A percentile compares a stretch with the other conserved stretches of the same genome.
phyloP scores from a whole-genome alignment of 345 rosid species.

The Triadica sebifera region DNA sequence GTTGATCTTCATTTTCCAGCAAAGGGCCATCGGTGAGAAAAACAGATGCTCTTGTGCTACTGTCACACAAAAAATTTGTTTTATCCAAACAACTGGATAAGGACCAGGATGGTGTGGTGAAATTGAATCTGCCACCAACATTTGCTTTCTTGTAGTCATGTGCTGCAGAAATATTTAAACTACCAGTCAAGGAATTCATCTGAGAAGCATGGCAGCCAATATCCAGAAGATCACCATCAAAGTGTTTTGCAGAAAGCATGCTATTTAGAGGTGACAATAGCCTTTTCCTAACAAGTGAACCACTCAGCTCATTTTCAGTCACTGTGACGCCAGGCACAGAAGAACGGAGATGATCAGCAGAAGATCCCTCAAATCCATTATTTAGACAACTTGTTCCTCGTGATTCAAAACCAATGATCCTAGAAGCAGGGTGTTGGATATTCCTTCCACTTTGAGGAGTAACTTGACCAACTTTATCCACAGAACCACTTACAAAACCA shows the following conservation, averaged over 20 bases:
- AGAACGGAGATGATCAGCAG: conserved; percentile 31
- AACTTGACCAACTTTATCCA: conserved; percentile 34
- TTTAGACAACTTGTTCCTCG: conserved; percentile 30
- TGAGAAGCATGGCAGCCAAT: conserved; percentile 46
- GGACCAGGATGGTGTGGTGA: conserved; percentile 36
- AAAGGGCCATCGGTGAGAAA: conserved; percentile 76
- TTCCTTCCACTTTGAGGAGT: conserved; percentile 36
- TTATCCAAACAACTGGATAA: conserved; percentile 48
- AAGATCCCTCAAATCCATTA: conserved; percentile 31
- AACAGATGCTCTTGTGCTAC: conserved; percentile 36
- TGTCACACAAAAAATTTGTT: conserved; percentile 32
- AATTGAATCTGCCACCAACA: conserved; percentile 39
- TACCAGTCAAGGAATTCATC: conserved; percentile 28
- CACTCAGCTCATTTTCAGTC: conserved; percentile 47
- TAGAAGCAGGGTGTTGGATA: conserved; percentile 49
- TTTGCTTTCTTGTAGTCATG: conserved; percentile 63
- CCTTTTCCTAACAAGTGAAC: conserved; percentile 65
- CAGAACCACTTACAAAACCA: conserved; percentile 42
- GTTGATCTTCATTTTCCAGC: conserved; percentile 42
- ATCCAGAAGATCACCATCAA: conserved; percentile 57
- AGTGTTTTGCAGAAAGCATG: conserved; percentile 51
- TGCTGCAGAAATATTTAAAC: conserved; percentile 27
- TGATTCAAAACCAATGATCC: conserved; percentile 82
- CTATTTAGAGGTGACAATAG: conserved; percentile 65
- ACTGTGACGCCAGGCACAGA: conserved; percentile 29